These are phyloP conservation scores for Neurospora hispaniola DNA, from an alignment of 495 filamentous ascomycete genomes.

Conservation along the genomic window DNA sequence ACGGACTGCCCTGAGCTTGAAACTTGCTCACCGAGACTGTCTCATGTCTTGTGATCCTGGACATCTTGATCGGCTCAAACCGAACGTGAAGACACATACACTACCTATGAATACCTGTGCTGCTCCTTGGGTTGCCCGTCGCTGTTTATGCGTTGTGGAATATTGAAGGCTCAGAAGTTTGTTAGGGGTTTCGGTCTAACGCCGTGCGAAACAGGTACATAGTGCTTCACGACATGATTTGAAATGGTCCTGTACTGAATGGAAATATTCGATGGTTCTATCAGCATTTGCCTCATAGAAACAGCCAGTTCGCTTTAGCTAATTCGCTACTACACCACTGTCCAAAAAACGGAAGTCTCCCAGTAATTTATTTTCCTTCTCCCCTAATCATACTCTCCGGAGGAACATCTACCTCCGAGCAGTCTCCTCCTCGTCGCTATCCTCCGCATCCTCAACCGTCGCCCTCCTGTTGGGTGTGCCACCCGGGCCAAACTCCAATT, in stretches of 20 bases:
- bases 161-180: neutral
- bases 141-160: neutral
- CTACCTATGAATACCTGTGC: neutral
- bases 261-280: neutral
- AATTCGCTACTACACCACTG: neutral
- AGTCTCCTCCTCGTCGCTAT: constrained; percentile 3
- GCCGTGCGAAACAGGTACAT: neutral
- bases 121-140: neutral
- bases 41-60: neutral
- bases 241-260: neutral
- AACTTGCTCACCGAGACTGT: constrained; percentile 9
- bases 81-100: neutral
- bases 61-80: neutral
- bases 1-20: neutral
- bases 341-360: neutral
- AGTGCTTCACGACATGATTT: neutral
- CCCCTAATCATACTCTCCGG: neutral
- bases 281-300: neutral
- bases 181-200: neutral
- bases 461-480: neutral
- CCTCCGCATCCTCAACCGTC: constrained; percentile 1
- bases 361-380: neutral
- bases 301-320: neutral
- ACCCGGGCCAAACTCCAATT: neutral
- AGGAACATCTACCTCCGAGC: neutral